A percentile compares a stretch with the other conserved stretches of the same genome.
Conservation (phyloP, 441 rosid species). For the Euphorbia celastroides region DNA sequence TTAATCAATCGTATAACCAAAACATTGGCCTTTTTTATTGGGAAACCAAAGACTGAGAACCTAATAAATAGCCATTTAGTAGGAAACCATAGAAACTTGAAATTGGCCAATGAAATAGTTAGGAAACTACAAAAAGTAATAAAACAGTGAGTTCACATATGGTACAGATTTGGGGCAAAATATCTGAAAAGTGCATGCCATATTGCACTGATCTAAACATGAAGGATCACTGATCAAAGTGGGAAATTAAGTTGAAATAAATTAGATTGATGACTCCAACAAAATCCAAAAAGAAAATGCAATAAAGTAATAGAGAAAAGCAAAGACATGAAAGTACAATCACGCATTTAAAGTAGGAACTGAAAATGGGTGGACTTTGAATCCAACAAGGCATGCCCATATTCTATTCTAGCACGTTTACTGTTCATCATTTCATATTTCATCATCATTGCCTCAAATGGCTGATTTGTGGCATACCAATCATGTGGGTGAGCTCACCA, state of each 20-base stretch:
- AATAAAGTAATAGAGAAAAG: neutral
- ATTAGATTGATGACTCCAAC: neutral
- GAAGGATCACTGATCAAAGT: neutral
- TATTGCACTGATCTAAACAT: too few species aligned
- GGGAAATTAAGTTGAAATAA: neutral
- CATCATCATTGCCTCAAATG: neutral
- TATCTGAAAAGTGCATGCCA: neutral
- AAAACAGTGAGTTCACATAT: neutral
- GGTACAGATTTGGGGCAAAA: neutral
- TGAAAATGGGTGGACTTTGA: neutral
- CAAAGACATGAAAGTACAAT: neutral
- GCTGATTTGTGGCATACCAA: neutral
- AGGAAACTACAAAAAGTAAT: too few species aligned
- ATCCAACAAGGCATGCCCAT: neutral
- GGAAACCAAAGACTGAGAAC: neutral
- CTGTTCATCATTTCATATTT: too few species aligned
- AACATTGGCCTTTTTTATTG: too few species aligned
- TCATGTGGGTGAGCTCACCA: neutral
- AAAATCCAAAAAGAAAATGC: neutral
- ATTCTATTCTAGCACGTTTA: too few species aligned
- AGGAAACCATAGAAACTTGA: neutral
- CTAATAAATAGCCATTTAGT: too few species aligned
- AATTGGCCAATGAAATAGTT: neutral
- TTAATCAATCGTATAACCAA: too few species aligned
- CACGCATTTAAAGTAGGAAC: neutral